Base-by-base conservation (phyloP, 2,329 filamentous ascomycete species). In the Hawksworthiomyces lignivorus region DNA sequence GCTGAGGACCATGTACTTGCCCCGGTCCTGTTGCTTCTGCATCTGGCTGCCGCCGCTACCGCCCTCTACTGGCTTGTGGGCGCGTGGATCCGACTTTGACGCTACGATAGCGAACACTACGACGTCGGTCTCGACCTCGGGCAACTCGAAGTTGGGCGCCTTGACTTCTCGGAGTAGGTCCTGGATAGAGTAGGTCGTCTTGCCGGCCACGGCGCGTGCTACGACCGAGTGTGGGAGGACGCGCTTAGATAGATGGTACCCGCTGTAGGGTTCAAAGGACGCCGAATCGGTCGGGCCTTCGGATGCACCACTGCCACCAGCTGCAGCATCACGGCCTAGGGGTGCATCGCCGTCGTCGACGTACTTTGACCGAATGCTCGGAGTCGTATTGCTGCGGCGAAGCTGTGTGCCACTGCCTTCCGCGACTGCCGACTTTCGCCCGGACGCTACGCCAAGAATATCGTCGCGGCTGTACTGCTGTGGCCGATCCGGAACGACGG, bases 1-100 rank as follows among this genome's bases (percentile, higher is more conserved):
- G 2, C 79, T 86, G 48, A 98, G 68, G 2, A 90, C 83, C 85
- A 98, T 96, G 66, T 94, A 98, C 60, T 94, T 96, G 37, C 83
- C 82, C 17, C 73, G 70, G 41, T 81, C 73, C 9, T 75, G 70
- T 36, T 74, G 65, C 8, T 18, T 14, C 7, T 17, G 21, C 5
- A 12, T 19, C 7, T 18, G 3, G 20, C 31, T 39, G 31, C 20
- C 27, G 9, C 29, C 17, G 19, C 19, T 17, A 22, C 35, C 9
- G 22, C 61, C 64, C 6, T 68, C 64, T 4, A 60, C 56, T 4
- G 67, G 62, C 49, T 74, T 72, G 56, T 82, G 77, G 2, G 67
- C 57, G 30, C 79, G 80, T 0, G 92, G 88, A 1, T 84, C 79
- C 0, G 92, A 95, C 60, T 97, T 97, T 32, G 81, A 84, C 7